Percentiles rank a stretch among this genome's conserved stretches.
phyloP scores from a whole-genome alignment of 208 protist genomes.

The Endotrypanum monterogeii region DNA sequence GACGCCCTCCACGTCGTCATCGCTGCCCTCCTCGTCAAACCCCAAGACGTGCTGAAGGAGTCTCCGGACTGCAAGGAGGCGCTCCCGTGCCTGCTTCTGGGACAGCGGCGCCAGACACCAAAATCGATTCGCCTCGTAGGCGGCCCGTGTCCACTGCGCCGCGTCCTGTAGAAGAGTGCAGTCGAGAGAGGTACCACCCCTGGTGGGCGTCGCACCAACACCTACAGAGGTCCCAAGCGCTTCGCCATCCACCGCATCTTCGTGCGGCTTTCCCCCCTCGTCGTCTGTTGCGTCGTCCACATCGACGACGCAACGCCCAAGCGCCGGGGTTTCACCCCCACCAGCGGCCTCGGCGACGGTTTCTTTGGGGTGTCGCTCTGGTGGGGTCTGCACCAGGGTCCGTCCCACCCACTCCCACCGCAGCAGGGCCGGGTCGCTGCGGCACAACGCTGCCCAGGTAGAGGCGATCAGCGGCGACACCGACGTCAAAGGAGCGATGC shows the following conservation, averaged over 20 bases:
- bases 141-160: neutral
- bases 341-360: neutral
- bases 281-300: constrained; percentile 10
- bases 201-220: neutral
- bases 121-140: constrained; percentile 5
- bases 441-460: constrained; percentile 60
- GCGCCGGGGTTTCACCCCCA: neutral
- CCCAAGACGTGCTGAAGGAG: constrained; percentile 6
- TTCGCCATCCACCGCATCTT: neutral
- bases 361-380: neutral
- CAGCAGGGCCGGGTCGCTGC: constrained; percentile 30
- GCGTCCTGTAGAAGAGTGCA: neutral
- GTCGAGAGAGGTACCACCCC: neutral
- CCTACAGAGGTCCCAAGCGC: neutral
- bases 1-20: neutral
- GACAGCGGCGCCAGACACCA: neutral
- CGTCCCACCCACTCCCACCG: constrained; percentile 37
- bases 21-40: neutral
- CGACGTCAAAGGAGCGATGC: neutral
- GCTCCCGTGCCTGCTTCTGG: neutral
- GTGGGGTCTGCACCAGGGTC: constrained; percentile 3
- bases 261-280: neutral
- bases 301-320: neutral
- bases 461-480: constrained; percentile 43
- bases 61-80: neutral